A percentile compares a stretch with the other conserved stretches of the same genome.
Evolutionary conservation across 257 asterid species (phyloP).

Genomic region (Jacaranda copaia): DNA sequence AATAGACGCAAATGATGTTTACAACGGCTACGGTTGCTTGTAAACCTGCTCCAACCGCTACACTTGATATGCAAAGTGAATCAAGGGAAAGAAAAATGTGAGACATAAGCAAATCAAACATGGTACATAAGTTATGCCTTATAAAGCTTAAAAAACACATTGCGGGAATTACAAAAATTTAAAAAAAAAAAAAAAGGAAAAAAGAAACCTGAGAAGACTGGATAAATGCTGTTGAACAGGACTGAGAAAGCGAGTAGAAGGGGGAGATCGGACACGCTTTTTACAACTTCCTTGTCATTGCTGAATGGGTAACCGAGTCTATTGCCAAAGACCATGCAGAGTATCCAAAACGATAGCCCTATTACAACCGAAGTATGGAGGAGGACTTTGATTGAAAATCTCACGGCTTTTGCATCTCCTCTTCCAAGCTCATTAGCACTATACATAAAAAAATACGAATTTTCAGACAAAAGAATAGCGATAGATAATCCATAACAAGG

Average conservation of each 20-base stretch:
- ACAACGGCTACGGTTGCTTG: constrained; percentile 63
- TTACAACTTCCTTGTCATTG: constrained; percentile 59
- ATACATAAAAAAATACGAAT: constrained; percentile 11
- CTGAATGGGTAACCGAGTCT: constrained; percentile 76
- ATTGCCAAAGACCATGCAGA: constrained; percentile 69
- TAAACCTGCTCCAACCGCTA: constrained; percentile 74
- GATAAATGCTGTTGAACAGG: constrained; percentile 86
- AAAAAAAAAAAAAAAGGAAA: not conserved
- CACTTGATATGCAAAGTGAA: constrained; percentile 47
- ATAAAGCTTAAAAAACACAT: not conserved
- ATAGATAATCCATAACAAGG: not conserved
- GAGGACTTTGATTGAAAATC: constrained; percentile 72
- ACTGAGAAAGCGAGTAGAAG: constrained; percentile 76
- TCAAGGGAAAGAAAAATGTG: not conserved
- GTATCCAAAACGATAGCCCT: constrained; percentile 59
- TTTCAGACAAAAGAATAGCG: not conserved
- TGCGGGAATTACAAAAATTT: not conserved
- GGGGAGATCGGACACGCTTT: constrained; percentile 74
- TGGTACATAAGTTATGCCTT: too few relatives aligned
- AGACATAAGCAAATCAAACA: not conserved
- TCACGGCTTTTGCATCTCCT: constrained; percentile 85
- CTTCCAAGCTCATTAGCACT: constrained; percentile 95
- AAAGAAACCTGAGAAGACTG: constrained; percentile 75
- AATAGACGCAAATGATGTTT: constrained; percentile 61
- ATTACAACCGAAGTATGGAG: constrained; percentile 59